Conservation (phyloP, 2,329 filamentous ascomycete species). For the Ceratocystiopsis sp. region DNA sequence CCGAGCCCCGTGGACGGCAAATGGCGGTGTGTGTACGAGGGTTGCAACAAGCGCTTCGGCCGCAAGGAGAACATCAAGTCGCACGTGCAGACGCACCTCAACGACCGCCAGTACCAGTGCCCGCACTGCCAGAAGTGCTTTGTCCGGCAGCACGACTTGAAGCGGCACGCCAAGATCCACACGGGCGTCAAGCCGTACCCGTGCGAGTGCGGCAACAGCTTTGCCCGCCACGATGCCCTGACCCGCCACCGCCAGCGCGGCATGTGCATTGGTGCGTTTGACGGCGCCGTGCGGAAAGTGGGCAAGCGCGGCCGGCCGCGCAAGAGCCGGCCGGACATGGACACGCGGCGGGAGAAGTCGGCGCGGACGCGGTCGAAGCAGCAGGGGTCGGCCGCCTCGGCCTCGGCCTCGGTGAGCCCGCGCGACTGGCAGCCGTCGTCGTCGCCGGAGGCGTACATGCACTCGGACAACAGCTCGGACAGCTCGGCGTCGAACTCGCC, state of each 20-base stretch:
- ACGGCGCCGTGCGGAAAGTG: slow-evolving; percentile 48
- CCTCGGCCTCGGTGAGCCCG: slow-evolving; percentile 1
- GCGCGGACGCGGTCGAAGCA: slow-evolving; percentile 38
- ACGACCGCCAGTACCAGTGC: slow-evolving; percentile 88
- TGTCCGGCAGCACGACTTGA: slow-evolving; percentile 90
- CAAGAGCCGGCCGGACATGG: slow-evolving; percentile 42
- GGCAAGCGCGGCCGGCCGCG: slow-evolving; percentile 47
- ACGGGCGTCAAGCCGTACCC: slow-evolving; percentile 90
- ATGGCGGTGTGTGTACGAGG: slow-evolving; percentile 57
- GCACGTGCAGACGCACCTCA: slow-evolving; percentile 93
- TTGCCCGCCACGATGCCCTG: slow-evolving; percentile 86
- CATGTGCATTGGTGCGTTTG: slow-evolving; percentile 91
- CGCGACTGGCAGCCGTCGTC: slow-evolving; percentile 18
- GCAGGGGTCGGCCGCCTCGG: slow-evolving; percentile 20
- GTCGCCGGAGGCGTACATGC: slow-evolving; percentile 30
- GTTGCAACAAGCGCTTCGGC: slow-evolving; percentile 82
- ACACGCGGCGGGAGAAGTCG: slow-evolving; percentile 40
- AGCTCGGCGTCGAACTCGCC: slow-evolving; percentile 39
- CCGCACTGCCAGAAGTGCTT: slow-evolving; percentile 91
- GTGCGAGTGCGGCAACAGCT: slow-evolving; percentile 86
- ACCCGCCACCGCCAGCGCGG: slow-evolving; percentile 88
- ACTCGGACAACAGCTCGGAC: slow-evolving; percentile 36
- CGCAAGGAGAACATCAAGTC: slow-evolving; percentile 98
- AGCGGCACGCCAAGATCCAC: slow-evolving; percentile 94
- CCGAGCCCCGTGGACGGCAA: slow-evolving; percentile 59